Evolutionary conservation across 805 yeast species (phyloP).

Genomic region (Starmerella gropengiesseri): DNA sequence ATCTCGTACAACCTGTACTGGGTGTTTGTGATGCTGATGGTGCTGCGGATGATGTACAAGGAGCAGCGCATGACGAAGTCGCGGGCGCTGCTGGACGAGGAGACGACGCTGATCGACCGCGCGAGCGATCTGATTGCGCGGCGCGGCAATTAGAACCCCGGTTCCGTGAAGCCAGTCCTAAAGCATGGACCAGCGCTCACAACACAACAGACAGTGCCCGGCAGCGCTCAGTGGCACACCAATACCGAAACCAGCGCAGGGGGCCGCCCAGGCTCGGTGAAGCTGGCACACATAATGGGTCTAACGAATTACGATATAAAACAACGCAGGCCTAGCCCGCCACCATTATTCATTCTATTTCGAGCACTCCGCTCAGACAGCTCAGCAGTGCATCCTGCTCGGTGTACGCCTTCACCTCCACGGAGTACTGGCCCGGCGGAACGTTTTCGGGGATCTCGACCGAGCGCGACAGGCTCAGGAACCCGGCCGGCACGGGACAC

Average conservation of each 20-base stretch:
- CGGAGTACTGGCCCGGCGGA: slow-evolving; percentile 88
- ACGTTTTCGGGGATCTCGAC: slow-evolving; percentile 84
- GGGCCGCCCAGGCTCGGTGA: too few species aligned
- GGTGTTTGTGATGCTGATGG: slow-evolving; percentile 39
- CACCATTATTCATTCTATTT: slow-evolving; percentile 30
- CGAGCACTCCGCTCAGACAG: slow-evolving; percentile 49
- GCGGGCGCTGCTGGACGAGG: slow-evolving; percentile 15
- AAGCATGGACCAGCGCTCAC: too few species aligned
- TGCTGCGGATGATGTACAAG: slow-evolving; percentile 36
- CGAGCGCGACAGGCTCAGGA: slow-evolving; percentile 50
- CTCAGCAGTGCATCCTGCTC: slow-evolving; percentile 70
- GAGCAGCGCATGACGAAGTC: slow-evolving; percentile 28
- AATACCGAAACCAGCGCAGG: too few species aligned
- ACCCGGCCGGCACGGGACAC: slow-evolving; percentile 73
- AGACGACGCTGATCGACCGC: slow-evolving; percentile 14
- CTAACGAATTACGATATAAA: too few species aligned
- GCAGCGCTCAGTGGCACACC: too few species aligned
- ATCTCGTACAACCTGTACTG: slow-evolving; percentile 62
- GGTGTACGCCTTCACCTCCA: slow-evolving; percentile 82
- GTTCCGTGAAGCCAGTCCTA: too few species aligned
- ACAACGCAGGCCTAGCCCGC: too few species aligned
- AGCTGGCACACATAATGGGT: too few species aligned
- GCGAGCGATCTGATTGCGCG: slow-evolving; percentile 12
- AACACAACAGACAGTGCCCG: too few species aligned
- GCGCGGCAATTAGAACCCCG: too few species aligned